phyloP scores from a whole-genome alignment of 345 rosid genomes.

The Lepidium aucheri region DNA sequence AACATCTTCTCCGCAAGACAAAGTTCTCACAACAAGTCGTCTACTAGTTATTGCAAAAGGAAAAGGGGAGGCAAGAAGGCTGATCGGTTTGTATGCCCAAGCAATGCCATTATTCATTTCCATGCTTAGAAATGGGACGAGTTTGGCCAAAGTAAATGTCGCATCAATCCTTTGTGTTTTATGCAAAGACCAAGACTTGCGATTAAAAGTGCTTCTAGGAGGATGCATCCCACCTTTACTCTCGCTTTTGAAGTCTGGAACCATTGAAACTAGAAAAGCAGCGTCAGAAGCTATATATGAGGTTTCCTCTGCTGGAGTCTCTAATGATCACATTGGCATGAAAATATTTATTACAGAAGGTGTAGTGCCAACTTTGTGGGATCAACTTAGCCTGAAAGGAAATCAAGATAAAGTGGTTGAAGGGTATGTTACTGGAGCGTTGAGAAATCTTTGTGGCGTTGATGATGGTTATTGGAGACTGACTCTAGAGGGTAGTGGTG shows the following conservation, averaged over 20 bases:
- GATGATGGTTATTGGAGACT: constrained; percentile 77
- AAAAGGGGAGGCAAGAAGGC: constrained; percentile 62
- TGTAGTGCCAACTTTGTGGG: constrained; percentile 86
- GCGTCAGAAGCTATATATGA: constrained; percentile 86
- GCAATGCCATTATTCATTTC: constrained; percentile 89
- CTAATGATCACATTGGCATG: constrained; percentile 78
- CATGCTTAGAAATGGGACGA: constrained; percentile 68
- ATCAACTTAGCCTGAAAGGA: constrained; percentile 55
- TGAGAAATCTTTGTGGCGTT: constrained; percentile 82
- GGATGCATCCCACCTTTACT: constrained; percentile 96
- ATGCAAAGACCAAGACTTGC: constrained; percentile 75
- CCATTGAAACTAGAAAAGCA: constrained; percentile 62
- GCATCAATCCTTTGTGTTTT: constrained; percentile 61
- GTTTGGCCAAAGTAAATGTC: constrained; percentile 62
- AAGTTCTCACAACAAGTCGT: constrained; percentile 72
- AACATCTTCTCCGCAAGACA: constrained; percentile 63
- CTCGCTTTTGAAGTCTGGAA: constrained; percentile 68
- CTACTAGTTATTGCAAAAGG: constrained; percentile 56
- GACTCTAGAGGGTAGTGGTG: constrained; percentile 70
- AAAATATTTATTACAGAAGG: constrained; percentile 88
- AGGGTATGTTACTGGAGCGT: constrained; percentile 84
- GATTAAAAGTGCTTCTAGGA: constrained; percentile 80
- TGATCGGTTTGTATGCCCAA: constrained; percentile 74
- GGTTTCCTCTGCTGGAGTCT: constrained; percentile 72
- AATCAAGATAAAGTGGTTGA: constrained; percentile 73